These are phyloP conservation scores for Artemisia argyi DNA, from an alignment of 129 eudicot species.

Conservation along the genomic window DNA sequence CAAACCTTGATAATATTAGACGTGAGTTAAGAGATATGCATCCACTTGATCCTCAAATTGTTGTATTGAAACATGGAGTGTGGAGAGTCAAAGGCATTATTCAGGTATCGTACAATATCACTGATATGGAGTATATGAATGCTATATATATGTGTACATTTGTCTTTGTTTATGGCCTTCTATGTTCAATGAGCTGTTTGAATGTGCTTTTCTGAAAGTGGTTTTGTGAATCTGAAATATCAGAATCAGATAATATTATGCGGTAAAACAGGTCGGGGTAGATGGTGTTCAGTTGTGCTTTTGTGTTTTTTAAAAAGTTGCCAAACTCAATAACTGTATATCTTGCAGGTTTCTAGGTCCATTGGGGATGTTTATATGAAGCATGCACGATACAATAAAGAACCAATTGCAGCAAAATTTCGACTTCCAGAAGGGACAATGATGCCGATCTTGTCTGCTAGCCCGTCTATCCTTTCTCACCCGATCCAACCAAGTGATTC, in stretches of 20 bases:
- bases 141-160: too few relatives aligned
- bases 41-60: conserved; percentile 72
- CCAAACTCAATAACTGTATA: neutral
- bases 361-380: conserved; percentile 74
- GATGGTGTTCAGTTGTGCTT: too few relatives aligned
- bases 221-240: too few relatives aligned
- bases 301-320: too few relatives aligned
- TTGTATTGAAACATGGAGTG: conserved; percentile 59
- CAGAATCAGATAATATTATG: too few relatives aligned
- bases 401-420: conserved; percentile 54
- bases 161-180: neutral
- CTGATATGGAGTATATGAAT: neutral
- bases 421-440: conserved; percentile 50
- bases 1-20: conserved; percentile 51
- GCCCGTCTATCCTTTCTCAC: conserved; percentile 53
- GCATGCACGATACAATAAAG: conserved; percentile 53
- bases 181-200: neutral
- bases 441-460: conserved; percentile 61
- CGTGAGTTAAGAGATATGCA: conserved; percentile 53
- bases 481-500: conserved; percentile 51
- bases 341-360: conserved; percentile 58
- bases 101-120: conserved; percentile 45
- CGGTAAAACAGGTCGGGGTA: too few relatives aligned
- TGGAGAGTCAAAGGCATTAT: conserved; percentile 36
- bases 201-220: neutral